phyloP scores from a whole-genome alignment of 2,329 filamentous ascomycete genomes.

The Clonostachys solani region DNA sequence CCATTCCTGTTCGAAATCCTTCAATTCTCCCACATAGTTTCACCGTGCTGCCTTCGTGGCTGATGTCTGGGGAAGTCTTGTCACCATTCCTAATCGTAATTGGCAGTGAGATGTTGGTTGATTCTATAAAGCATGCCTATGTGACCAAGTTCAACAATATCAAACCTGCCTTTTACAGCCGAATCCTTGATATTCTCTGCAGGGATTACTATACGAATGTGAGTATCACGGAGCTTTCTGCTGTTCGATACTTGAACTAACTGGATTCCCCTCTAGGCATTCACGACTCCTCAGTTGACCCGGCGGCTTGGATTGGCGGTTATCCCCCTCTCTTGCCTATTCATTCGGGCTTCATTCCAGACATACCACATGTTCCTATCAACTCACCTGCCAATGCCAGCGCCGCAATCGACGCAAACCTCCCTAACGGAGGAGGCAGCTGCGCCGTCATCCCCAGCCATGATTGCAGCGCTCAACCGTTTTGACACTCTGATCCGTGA shows the following conservation, averaged over 20 bases:
- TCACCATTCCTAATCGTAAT: constrained; percentile 92
- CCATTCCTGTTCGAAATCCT: constrained; percentile 58
- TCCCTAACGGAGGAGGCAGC: constrained; percentile 61
- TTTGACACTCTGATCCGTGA: constrained; percentile 73
- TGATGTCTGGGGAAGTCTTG: constrained; percentile 76
- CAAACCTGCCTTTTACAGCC: constrained; percentile 81
- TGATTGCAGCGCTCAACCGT: constrained; percentile 72
- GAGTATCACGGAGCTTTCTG: constrained; percentile 19
- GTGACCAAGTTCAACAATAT: constrained; percentile 99
- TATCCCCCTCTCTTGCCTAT: constrained; percentile 88
- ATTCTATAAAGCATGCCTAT: constrained; percentile 96
- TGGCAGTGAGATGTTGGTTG: constrained; percentile 93
- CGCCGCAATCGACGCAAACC: constrained; percentile 61
- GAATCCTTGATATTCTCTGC: constrained; percentile 88
- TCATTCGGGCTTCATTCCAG: constrained; percentile 90
- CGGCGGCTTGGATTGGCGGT: constrained; percentile 86
- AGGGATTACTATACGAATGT: constrained; percentile 98
- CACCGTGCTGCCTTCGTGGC: constrained; percentile 78
- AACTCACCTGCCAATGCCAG: constrained; percentile 73
- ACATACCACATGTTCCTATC: constrained; percentile 98
- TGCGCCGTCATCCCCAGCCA: constrained; percentile 64
- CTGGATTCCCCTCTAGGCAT: constrained; percentile 54
- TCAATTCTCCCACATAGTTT: constrained; percentile 89
- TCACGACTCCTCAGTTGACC: constrained; percentile 84
- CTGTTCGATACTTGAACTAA: too few species aligned